Base-by-base conservation (phyloP, 1,284 basidiomycete species). In the Lentinus polychrous region DNA sequence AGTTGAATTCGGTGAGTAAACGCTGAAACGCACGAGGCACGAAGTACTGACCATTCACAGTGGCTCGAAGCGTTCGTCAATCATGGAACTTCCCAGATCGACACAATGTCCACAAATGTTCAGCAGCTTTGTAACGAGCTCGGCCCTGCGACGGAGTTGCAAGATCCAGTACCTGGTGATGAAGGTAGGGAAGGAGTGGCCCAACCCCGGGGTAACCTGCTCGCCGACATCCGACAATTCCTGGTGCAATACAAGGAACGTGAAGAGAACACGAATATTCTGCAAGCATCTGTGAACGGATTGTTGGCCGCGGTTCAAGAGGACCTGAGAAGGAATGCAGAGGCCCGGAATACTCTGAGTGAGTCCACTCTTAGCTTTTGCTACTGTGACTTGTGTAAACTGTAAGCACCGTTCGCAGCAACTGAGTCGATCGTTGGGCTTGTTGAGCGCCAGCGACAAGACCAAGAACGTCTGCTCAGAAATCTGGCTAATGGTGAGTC, bases 21-120 rank as follows among this genome's bases (percentile, higher is more conserved):
- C 18, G 27, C 38, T 7, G 10, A 3, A n/a, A 27, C 4, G 35
- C n/a, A 5, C 36, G 12, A 15, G 32, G 12, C 33, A n/a, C n/a
- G n/a, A 33, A 18, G 41, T 17, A n/a, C 39, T 51, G 17, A 20
- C 45, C 36, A 7, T 49, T n/a, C 20, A 3, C 41, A 88, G 85
- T 93, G 90, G 90, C 73, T 93, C 24, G 88, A 91, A 56, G 71
- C 81, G 2, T 91, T 91, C 60, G 86, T 91, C 35, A 78, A 79
- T 40, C 81, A 83, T 46, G 82, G 83, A 7, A 81, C 83, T 0
- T 73, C 74, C 14, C 84, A 91, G 52, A 81, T 89, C 23, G 78
- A 84, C 57, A 66, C 66, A 23, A 72, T 91, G 32, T 75, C 79
- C 7, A 68, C 68, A 17, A 76, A 76, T 39, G 68, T 91, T 1